Conservation (phyloP, 495 filamentous ascomycete species). For the Lophium mytilinum region DNA sequence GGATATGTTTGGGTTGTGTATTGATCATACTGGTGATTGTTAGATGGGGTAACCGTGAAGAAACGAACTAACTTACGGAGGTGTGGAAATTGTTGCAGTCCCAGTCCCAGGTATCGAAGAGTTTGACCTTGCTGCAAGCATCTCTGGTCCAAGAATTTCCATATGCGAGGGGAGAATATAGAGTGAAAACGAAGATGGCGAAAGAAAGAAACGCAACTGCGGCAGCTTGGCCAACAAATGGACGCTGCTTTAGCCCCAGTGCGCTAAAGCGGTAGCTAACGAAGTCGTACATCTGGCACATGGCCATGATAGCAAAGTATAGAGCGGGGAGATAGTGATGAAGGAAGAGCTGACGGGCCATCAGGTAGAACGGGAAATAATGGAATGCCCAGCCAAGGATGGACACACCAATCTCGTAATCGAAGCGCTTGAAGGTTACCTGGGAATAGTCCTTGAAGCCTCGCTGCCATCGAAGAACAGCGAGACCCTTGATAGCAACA, state of each 20-base stretch:
- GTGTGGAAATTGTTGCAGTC: conserved; percentile 90
- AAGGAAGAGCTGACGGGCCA: conserved; percentile 95
- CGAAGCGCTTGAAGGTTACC: conserved; percentile 83
- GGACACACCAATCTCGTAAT: conserved; percentile 87
- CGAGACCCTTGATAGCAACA: conserved; percentile 72
- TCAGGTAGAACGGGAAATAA: conserved; percentile 95
- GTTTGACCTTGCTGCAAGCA: conserved; percentile 77
- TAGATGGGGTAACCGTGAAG: not conserved
- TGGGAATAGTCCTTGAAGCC: conserved; percentile 78
- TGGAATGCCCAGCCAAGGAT: conserved; percentile 94
- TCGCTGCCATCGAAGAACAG: conserved; percentile 89
- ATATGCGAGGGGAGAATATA: conserved; percentile 84
- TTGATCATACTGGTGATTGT: conserved; percentile 22
- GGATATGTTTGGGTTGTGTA: conserved; percentile 12
- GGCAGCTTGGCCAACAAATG: conserved; percentile 61
- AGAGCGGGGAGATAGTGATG: conserved; percentile 96
- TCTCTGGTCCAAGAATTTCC: conserved; percentile 88
- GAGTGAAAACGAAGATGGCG: conserved; percentile 65
- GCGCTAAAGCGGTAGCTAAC: conserved; percentile 56
- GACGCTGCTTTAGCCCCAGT: conserved; percentile 61
- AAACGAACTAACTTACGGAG: conserved; percentile 56
- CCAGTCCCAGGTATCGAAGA: conserved; percentile 88
- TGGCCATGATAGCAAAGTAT: conserved; percentile 83
- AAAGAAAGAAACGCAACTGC: conserved; percentile 63
- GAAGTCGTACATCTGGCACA: conserved; percentile 88